Conservation (phyloP, 768 basidiomycete genomes). For the Inosperma sp. region DNA sequence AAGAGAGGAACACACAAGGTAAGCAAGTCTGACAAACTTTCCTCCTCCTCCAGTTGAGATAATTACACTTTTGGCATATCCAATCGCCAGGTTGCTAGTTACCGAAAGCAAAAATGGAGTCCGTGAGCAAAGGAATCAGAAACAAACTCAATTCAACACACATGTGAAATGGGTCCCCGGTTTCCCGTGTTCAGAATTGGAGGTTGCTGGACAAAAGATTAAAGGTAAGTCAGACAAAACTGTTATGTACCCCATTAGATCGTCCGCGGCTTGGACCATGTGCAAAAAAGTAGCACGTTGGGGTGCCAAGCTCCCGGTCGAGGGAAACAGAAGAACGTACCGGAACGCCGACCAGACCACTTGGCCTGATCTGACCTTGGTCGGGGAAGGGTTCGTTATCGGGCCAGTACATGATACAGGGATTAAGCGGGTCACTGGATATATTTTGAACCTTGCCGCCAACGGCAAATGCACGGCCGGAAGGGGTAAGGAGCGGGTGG, state of each 20-base stretch:
- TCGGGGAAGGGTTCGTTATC: conserved; percentile 84
- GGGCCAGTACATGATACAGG: conserved; percentile 88
- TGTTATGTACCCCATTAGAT: conserved; percentile 5
- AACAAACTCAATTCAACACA: conserved; percentile 39
- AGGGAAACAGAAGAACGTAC: conserved; percentile 31
- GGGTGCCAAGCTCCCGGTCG: too few species aligned
- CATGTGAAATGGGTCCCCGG: conserved; percentile 80
- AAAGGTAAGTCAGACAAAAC: background rate
- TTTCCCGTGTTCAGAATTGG: conserved; percentile 89
- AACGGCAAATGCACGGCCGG: conserved; percentile 68
- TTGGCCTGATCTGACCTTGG: conserved; percentile 71
- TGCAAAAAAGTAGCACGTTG: too few species aligned
- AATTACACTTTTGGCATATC: conserved; percentile 82
- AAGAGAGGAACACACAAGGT: conserved; percentile 53
- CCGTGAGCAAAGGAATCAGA: conserved; percentile 16
- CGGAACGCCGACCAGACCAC: conserved; percentile 46
- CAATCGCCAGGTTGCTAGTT: conserved; percentile 69
- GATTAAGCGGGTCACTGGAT: conserved; percentile 62
- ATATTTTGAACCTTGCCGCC: conserved; percentile 81
- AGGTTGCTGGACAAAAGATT: conserved; percentile 54
- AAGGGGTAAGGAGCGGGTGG: conserved; percentile 78
- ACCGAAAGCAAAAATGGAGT: conserved; percentile 12
- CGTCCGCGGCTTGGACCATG: too few species aligned
- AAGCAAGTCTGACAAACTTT: conserved; percentile 90
- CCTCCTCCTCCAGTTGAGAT: conserved; percentile 81